Evolutionary conservation across 176 grass and related monocot species (phyloP).

Genomic region (Typha latifolia): DNA sequence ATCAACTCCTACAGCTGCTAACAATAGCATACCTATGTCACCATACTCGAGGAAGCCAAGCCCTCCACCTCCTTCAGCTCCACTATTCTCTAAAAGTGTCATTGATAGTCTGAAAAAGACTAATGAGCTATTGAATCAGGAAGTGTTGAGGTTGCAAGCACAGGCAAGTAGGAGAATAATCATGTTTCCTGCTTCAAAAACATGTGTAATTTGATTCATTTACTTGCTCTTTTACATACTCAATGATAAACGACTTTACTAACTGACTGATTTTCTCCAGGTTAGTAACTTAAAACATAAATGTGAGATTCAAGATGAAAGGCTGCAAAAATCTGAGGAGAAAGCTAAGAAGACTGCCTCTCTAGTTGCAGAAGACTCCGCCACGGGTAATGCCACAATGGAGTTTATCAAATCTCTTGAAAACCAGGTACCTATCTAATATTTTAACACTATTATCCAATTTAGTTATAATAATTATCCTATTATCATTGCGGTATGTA

Average conservation of each 20-base stretch:
- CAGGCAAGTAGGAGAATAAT: conserved; percentile 35
- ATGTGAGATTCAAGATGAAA: conserved; percentile 53
- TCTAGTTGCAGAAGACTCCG: conserved; percentile 47
- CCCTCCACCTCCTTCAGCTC: conserved; percentile 27
- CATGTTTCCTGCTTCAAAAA: background rate
- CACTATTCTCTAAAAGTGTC: conserved; percentile 34
- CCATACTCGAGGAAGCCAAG: conserved; percentile 36
- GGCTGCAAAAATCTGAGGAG: conserved; percentile 41
- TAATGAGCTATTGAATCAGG: conserved; percentile 56
- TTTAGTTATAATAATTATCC: background rate
- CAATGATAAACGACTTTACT: conserved; percentile 1
- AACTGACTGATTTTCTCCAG: conserved; percentile 22
- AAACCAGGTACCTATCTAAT: conserved; percentile 37
- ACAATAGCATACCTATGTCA: conserved; percentile 31
- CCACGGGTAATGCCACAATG: conserved; percentile 38
- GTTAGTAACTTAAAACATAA: conserved; percentile 52
- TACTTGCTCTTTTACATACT: background rate
- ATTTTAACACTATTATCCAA: background rate
- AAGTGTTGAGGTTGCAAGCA: conserved; percentile 56
- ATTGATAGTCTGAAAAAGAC: conserved; percentile 54
- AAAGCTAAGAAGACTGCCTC: conserved; percentile 34
- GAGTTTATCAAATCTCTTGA: conserved; percentile 64
- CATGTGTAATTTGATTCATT: background rate
- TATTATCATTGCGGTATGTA: too few relatives aligned
- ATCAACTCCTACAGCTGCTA: conserved; percentile 34